A percentile compares a stretch with the other conserved stretches of the same genome.
Conservation (phyloP, 129 eudicot species). For the Artemisia argyi region DNA sequence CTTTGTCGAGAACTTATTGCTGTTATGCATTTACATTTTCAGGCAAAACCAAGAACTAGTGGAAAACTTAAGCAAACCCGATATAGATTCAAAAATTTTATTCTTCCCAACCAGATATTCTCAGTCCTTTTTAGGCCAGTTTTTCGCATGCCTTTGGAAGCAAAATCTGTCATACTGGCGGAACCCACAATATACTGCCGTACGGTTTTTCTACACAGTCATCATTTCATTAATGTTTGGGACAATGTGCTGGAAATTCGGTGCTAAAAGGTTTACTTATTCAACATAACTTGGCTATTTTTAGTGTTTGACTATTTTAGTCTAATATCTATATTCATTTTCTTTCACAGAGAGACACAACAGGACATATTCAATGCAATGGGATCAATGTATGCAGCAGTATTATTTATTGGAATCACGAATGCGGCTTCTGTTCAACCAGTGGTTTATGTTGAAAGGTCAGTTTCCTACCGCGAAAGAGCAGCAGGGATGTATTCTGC, state of each 20-base stretch:
- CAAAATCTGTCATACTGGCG: constrained; percentile 90
- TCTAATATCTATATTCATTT: not conserved
- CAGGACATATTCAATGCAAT: constrained; percentile 89
- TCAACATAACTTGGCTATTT: not conserved
- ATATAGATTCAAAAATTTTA: constrained; percentile 46
- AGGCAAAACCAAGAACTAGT: constrained; percentile 71
- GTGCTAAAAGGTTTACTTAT: constrained; percentile 68
- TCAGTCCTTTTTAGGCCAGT: constrained; percentile 62
- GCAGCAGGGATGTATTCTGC: constrained; percentile 96
- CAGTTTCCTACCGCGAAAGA: constrained; percentile 80
- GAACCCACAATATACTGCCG: constrained; percentile 98
- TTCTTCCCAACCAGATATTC: constrained; percentile 77
- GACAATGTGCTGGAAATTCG: constrained; percentile 93
- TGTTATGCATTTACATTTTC: constrained; percentile 22
- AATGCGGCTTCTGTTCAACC: constrained; percentile 91
- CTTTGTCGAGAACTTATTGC: not conserved
- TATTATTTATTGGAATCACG: constrained; percentile 80
- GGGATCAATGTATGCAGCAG: constrained; percentile 97
- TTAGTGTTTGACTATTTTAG: constrained; percentile 2
- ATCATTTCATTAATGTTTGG: constrained; percentile 92
- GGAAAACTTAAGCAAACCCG: constrained; percentile 66
- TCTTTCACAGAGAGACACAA: constrained; percentile 54
- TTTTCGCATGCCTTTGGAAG: constrained; percentile 82
- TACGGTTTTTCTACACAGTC: constrained; percentile 86
- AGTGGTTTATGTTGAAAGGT: constrained; percentile 77